Evolutionary conservation across 163 green algal species (phyloP).

Genomic region (Dunaliella salina): DNA sequence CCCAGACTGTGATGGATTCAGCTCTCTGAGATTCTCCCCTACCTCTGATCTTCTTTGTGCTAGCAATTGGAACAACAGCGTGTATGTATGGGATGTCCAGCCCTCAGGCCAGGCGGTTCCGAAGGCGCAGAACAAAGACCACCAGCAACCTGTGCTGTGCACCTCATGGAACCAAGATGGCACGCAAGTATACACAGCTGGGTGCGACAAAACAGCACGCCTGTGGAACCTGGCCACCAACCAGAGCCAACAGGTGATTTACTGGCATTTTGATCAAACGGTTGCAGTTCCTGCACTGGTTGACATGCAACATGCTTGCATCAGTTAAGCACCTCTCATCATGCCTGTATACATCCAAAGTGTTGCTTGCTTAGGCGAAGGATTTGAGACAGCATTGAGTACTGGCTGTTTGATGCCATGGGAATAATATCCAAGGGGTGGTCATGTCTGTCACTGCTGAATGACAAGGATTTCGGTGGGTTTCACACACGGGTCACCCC

Average conservation of each 20-base stretch:
- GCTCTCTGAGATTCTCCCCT: slow-evolving; percentile 79
- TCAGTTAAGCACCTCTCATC: too few relatives aligned
- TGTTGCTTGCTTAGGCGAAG: too few relatives aligned
- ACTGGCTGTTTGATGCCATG: too few relatives aligned
- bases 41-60: slow-evolving; percentile 80
- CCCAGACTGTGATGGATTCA: slow-evolving; percentile 73
- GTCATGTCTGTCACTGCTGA: too few relatives aligned
- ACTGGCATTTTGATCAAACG: not conserved
- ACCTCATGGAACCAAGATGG: slow-evolving; percentile 82
- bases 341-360: too few relatives aligned
- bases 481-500: too few relatives aligned
- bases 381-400: too few relatives aligned
- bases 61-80: slow-evolving; percentile 88
- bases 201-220: slow-evolving; percentile 87
- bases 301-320: too few relatives aligned
- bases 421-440: too few relatives aligned
- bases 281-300: too few relatives aligned
- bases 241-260: slow-evolving; percentile 55
- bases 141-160: slow-evolving; percentile 80
- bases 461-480: too few relatives aligned
- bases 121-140: slow-evolving; percentile 74
- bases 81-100: slow-evolving; percentile 86
- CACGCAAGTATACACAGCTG: slow-evolving; percentile 51
- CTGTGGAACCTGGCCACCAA: slow-evolving; percentile 88
- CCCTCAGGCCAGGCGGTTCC: slow-evolving; percentile 63